phyloP scores from a whole-genome alignment of 2,329 filamentous ascomycete genomes.

The Sporothrix pallida region DNA sequence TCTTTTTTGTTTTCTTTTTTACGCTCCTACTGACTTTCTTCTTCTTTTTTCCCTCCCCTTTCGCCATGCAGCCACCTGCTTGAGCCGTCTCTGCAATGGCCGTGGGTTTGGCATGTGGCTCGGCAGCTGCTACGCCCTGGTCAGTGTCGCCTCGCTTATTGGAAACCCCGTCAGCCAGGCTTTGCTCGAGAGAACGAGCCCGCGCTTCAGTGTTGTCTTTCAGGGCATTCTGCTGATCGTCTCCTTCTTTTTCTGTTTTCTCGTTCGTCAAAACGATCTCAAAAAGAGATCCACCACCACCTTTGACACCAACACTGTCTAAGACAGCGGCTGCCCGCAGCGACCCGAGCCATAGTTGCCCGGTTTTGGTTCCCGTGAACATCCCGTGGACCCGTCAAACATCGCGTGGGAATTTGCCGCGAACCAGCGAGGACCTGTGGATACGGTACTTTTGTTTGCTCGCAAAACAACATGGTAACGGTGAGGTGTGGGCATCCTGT shows the following conservation, averaged over 20 bases:
- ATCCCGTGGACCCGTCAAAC: too few species aligned
- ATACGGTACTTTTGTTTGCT: too few species aligned
- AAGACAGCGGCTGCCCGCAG: neutral
- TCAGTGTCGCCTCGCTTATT: constrained; percentile 41
- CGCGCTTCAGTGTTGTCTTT: constrained; percentile 39
- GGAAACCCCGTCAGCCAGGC: constrained; percentile 39
- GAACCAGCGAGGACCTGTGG: too few species aligned
- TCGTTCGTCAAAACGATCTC: constrained; percentile 33
- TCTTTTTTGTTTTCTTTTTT: neutral
- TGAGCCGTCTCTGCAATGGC: constrained; percentile 40
- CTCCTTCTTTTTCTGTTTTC: constrained; percentile 38
- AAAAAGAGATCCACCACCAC: neutral
- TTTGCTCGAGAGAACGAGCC: constrained; percentile 37
- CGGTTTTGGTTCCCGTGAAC: neutral
- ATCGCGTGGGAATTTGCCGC: too few species aligned
- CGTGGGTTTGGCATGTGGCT: constrained; percentile 43
- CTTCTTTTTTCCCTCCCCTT: neutral
- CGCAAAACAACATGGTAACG: too few species aligned
- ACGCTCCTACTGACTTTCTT: neutral
- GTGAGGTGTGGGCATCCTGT: too few species aligned
- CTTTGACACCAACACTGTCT: neutral
- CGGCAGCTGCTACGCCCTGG: constrained; percentile 42
- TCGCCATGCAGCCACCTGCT: constrained; percentile 39
- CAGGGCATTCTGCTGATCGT: constrained; percentile 40
- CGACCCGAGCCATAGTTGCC: neutral